phyloP scores from a whole-genome alignment of 2,329 filamentous ascomycete genomes.

The Fusarium marasasianum region DNA sequence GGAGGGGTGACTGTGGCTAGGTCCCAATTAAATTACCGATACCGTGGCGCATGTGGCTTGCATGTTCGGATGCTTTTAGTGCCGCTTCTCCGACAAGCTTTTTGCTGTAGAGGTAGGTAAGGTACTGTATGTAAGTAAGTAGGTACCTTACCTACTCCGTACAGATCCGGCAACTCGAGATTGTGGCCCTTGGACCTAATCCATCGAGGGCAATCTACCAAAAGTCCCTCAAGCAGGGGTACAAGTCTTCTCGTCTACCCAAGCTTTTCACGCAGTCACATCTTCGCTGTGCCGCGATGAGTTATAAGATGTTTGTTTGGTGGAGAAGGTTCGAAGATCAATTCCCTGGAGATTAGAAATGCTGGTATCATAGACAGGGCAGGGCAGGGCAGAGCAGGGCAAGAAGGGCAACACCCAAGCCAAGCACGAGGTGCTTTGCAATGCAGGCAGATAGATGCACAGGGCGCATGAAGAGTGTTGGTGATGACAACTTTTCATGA shows the following conservation, averaged over 20 bases:
- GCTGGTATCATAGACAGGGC: background rate
- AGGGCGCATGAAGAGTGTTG: slow-evolving; percentile 33
- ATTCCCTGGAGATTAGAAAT: background rate
- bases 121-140: background rate
- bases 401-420: background rate
- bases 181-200: slow-evolving; percentile 6
- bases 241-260: background rate
- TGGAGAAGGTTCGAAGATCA: slow-evolving; percentile 19
- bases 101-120: background rate
- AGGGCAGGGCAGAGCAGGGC: background rate
- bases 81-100: slow-evolving; percentile 3
- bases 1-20: slow-evolving; percentile 21
- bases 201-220: slow-evolving; percentile 13
- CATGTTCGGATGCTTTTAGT: background rate
- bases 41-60: slow-evolving; percentile 4
- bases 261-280: slow-evolving; percentile 26
- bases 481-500: slow-evolving; percentile 25
- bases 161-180: slow-evolving; percentile 7
- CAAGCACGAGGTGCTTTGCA: slow-evolving; percentile 6
- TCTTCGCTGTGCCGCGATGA: slow-evolving; percentile 29
- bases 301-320: slow-evolving; percentile 17
- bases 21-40: background rate
- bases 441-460: slow-evolving; percentile 20
- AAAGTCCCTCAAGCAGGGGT: slow-evolving; percentile 36
- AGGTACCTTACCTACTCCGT: background rate